A percentile compares a stretch with the other conserved stretches of the same genome.
phyloP scores from a whole-genome alignment of 768 basidiomycete species.

The Dioszegia crocea region DNA sequence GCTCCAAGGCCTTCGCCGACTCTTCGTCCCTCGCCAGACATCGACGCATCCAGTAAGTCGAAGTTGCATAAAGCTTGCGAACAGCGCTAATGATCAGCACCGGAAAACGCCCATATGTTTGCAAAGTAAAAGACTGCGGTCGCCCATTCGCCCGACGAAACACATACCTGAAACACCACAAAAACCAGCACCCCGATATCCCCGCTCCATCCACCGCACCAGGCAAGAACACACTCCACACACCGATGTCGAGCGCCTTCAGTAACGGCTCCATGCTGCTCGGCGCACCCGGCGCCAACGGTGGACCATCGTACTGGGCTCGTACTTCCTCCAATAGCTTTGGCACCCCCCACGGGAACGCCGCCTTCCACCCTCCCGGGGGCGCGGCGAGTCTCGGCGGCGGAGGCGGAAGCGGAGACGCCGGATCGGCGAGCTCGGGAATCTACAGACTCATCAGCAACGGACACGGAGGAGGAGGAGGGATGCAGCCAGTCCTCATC shows the following conservation, averaged over 20 bases:
- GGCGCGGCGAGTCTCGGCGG: slow-evolving; percentile 31
- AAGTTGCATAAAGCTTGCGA: neutral
- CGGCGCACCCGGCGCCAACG: slow-evolving; percentile 19
- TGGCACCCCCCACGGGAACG: slow-evolving; percentile 39
- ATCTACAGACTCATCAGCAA: neutral
- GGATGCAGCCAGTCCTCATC: slow-evolving; percentile 1
- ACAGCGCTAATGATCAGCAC: slow-evolving; percentile 37
- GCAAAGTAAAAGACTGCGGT: slow-evolving; percentile 36
- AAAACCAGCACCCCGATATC: slow-evolving; percentile 43
- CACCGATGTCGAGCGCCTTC: slow-evolving; percentile 4
- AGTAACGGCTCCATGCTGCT: slow-evolving; percentile 3
- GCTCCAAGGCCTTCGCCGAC: slow-evolving; percentile 50
- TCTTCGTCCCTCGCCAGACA: slow-evolving; percentile 50
- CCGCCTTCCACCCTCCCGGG: slow-evolving; percentile 41
- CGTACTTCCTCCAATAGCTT: slow-evolving; percentile 12
- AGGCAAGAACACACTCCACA: slow-evolving; percentile 4
- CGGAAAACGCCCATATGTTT: slow-evolving; percentile 51
- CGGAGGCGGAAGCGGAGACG: neutral
- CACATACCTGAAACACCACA: slow-evolving; percentile 51
- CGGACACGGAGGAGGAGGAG: slow-evolving; percentile 5
- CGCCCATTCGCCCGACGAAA: slow-evolving; percentile 50
- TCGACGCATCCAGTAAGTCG: slow-evolving; percentile 43
- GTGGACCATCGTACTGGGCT: slow-evolving; percentile 21
- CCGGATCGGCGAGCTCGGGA: neutral
- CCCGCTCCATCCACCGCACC: slow-evolving; percentile 23